Percentiles rank a stretch among this genome's conserved stretches.
Evolutionary conservation across 2,329 filamentous ascomycete species (phyloP).

Genomic region (Kalmusia sp.): DNA sequence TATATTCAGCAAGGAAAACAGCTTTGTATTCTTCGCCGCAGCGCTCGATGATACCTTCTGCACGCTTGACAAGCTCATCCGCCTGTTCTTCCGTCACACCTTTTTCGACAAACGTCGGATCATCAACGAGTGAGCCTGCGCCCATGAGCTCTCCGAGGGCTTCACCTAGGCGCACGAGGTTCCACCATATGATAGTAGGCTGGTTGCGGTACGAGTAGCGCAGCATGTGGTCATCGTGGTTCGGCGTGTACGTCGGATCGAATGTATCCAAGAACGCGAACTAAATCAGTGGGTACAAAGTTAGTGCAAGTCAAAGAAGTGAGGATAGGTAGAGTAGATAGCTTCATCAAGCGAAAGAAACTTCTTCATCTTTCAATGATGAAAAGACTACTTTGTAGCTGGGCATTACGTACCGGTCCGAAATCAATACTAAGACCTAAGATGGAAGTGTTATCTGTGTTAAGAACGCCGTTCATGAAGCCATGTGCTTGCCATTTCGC

Average conservation of each 20-base stretch:
- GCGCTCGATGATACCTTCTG: constrained; percentile 82
- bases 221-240: constrained; percentile 89
- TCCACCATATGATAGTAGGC: constrained; percentile 98
- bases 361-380: no score
- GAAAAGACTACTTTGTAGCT: no score
- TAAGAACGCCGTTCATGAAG: constrained; percentile 99
- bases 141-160: constrained; percentile 87
- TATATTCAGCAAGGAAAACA: constrained; percentile 89
- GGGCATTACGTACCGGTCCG: no score
- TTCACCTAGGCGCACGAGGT: constrained; percentile 89
- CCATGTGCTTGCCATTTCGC: constrained; percentile 97
- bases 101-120: constrained; percentile 71
- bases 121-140: constrained; percentile 74
- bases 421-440: constrained; percentile 91
- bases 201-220: constrained; percentile 95
- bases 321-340: no score
- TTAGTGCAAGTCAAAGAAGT: no score
- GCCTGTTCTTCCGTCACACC: constrained; percentile 76
- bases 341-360: no score
- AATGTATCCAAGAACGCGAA: constrained; percentile 99
- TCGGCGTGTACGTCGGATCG: constrained; percentile 92
- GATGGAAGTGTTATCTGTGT: constrained; percentile 96
- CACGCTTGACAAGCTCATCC: constrained; percentile 75
- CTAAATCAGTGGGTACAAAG: no score
- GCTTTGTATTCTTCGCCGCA: constrained; percentile 87